These are phyloP conservation scores for Chimonanthus salicifolius DNA, from an alignment of 164 flowering plant genomes.

Conservation along the genomic window DNA sequence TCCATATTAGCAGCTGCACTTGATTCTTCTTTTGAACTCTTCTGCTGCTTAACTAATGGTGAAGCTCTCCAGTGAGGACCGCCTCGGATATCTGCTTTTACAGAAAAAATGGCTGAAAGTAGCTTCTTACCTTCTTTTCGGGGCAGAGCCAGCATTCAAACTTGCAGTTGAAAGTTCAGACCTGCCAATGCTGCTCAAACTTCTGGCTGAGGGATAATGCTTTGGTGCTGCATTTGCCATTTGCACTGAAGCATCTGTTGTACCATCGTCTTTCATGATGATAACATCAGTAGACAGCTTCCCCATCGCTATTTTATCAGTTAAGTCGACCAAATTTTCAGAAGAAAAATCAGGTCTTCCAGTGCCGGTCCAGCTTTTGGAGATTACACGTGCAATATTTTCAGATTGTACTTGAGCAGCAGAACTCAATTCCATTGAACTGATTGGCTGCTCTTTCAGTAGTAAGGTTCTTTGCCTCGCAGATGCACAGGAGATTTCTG, in stretches of 20 bases:
- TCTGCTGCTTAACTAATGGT: conserved; percentile 12
- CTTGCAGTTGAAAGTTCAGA: not conserved
- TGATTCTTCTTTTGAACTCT: conserved; percentile 20
- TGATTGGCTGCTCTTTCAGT: not conserved
- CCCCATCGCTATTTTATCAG: conserved; percentile 14
- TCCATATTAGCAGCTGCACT: not conserved
- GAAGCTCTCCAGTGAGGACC: conserved; percentile 8
- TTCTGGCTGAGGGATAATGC: not conserved
- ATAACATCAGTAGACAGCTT: conserved; percentile 18
- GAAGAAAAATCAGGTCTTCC: not conserved
- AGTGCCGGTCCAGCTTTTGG: not conserved
- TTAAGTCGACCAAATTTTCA: not conserved
- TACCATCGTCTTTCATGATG: not conserved
- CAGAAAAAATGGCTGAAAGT: conserved; percentile 16
- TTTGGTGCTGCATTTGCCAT: not conserved
- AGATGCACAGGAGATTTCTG: conserved; percentile 12
- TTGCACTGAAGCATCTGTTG: not conserved
- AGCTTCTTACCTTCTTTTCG: conserved; percentile 16
- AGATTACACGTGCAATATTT: not conserved
- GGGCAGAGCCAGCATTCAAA: conserved; percentile 6
- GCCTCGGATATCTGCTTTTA: conserved; percentile 10
- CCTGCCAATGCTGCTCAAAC: not conserved
- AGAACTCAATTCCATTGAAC: not conserved
- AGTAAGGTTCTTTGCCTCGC: not conserved
- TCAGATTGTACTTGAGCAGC: not conserved